Conservation (phyloP, 306 rosid species). For the Mimosa pudica region DNA sequence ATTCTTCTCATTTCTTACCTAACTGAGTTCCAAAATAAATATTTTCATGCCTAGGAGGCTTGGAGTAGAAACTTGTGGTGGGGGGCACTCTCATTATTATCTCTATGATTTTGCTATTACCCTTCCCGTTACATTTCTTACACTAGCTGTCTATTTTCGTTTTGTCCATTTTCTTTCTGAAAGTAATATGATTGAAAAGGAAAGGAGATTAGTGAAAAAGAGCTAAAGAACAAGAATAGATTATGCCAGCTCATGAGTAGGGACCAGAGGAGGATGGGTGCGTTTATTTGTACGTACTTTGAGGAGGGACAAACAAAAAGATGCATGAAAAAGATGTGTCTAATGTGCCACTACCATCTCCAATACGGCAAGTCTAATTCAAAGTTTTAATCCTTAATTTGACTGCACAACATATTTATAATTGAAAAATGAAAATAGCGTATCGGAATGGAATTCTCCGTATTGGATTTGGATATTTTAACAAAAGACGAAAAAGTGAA, state of each 20-base stretch:
- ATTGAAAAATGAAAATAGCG: background rate
- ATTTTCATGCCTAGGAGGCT: constrained; percentile 18
- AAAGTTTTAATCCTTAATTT: constrained; percentile 18
- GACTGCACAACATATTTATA: background rate
- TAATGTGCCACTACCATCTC: background rate
- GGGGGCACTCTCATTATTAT: background rate
- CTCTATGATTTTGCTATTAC: background rate
- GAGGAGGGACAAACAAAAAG: background rate
- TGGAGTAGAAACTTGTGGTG: background rate
- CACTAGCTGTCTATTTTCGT: background rate
- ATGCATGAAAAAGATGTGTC: constrained; percentile 35
- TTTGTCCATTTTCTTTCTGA: background rate
- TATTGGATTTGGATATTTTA: background rate
- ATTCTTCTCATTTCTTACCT: background rate
- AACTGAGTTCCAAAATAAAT: background rate
- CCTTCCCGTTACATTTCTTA: background rate
- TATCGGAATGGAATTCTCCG: background rate
- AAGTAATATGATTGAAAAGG: background rate
- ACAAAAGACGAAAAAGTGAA: background rate
- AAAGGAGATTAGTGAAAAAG: background rate
- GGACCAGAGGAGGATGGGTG: constrained; percentile 5
- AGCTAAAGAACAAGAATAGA: constrained; percentile 1
- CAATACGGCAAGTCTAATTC: constrained; percentile 1
- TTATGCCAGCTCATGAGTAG: background rate
- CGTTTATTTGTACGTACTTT: background rate